These are phyloP conservation scores for Chamaecyparis obtusa DNA, from an alignment of 75 land plant species.

Conservation along the genomic window DNA sequence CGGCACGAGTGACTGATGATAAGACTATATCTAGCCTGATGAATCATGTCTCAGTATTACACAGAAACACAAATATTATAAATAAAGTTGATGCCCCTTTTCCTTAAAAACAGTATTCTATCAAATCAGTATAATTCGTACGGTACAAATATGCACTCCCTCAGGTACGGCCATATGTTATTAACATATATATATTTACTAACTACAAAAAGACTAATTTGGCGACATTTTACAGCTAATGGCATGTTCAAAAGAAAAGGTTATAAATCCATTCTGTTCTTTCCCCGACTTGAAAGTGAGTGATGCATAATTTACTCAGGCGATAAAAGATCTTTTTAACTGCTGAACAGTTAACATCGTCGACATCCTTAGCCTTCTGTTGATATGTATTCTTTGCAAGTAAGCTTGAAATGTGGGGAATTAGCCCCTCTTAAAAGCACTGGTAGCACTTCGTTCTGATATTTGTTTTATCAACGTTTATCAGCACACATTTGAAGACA, in stretches of 20 bases:
- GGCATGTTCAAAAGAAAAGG: neutral
- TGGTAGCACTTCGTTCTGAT: neutral
- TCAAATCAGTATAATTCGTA: neutral
- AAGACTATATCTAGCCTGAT: neutral
- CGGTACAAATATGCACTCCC: neutral
- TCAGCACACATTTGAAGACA: neutral
- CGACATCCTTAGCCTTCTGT: neutral
- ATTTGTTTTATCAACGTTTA: neutral
- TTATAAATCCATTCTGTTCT: neutral
- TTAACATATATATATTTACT: neutral
- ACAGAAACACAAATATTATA: neutral
- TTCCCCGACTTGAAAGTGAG: neutral
- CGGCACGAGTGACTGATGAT: neutral
- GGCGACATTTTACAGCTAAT: neutral
- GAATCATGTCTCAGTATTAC: neutral
- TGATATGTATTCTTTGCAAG: neutral
- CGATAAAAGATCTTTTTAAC: neutral
- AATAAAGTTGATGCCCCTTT: neutral
- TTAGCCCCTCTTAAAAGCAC: neutral
- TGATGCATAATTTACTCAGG: neutral
- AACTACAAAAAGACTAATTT: neutral
- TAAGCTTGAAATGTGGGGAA: neutral
- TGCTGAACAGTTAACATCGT: neutral
- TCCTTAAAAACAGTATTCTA: neutral
- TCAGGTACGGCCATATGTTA: neutral